Evolutionary conservation across 345 rosid species (phyloP), one percentile per base, ranked within the genome.

Genomic region (Rhizophora mangle): DNA sequence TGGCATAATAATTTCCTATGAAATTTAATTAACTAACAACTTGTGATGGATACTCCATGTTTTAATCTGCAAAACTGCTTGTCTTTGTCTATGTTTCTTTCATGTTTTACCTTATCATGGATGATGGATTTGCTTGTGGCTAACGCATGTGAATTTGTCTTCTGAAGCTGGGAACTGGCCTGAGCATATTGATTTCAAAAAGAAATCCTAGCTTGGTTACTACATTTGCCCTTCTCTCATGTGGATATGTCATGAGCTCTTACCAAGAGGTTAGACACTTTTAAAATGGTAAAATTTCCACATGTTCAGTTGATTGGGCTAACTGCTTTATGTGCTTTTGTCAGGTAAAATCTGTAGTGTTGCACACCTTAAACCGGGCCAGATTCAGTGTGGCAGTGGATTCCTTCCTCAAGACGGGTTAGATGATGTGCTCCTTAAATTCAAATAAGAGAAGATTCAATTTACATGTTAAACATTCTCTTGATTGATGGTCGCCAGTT

Each of bases 331-430:
- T 3, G 52, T 69, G 27, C 55, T 31, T 72, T 66, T 63, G 69
- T 58, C 82, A 95, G 99, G 97, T 95, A 68, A 88, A 76, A 81
- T 95, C 99, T 75, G 98, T 95, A 8, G 99, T 92, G 68, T 71
- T 95, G 83, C 93, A 92, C 71, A 88, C 99, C 58, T 77, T 95
- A 73, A 95, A 92, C 80, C 79, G 91, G 62, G 98, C 97, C 15
- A 92, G 99, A 79, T 92, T 95, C 74, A 86, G 91, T 66, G 97
- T 95, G 62, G 99, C 98, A 15, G 99, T 95, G 64, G 98, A 90
- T n/a, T 87, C 96, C 21, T 95, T 92, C 72, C 87, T 95, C 64
- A 92, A 86, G 81, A 92, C 97, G 60, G 98, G 99, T 95, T 74
- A 72, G 77, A 43, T 51, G 57, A 53, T 68, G 65, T 72, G 20